Base-by-base conservation (phyloP, 140 eudicot species). In the Stevia rebaudiana region DNA sequence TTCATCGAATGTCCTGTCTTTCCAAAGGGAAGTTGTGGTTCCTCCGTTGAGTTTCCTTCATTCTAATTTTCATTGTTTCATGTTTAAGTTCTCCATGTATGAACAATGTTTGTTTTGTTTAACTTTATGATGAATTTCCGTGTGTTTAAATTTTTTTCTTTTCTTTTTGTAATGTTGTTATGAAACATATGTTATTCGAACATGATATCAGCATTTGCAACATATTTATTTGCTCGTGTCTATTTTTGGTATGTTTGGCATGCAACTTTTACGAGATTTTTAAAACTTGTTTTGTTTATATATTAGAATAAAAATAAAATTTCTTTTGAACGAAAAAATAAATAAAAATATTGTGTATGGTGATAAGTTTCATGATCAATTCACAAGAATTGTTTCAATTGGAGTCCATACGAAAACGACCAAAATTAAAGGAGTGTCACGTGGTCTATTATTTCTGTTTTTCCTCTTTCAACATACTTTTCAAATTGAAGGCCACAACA, bases 1-100 rank as follows among this genome's bases (percentile, higher is more conserved):
- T 41, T 83, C 43, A 78, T 83, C 17, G 80, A 80, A 15, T 80
- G 87, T 11, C 90, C 90, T 0, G 46, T 75, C 10, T 50, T 78
- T 18, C 95, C 95, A 8, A 42, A 25, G 8, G 83, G 85, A 18
- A 72, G 65, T 35, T 86, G 95, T 54, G 81, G 71, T 22, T 57
- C 81, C 10, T 13, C 30, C 22, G 70, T 83, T 6, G 71, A 75
- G 67, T 86, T 82, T 21, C 89, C 89, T 17, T 17, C 81, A 5
- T 80, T 85, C 40, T 84, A 72, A 56, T 44, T 49, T 28, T 28
- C 4, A 4, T 28, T 1, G 33, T 28, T 65, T 17, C 21, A 44
- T 30, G 13, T 55, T 30, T n/a, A 4, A 13, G 11, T 55, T 5
- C 3, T 8, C 8, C 42, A 7, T 41, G 24, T 30, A 47, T 30